Percentiles rank a stretch among this genome's conserved stretches.
Evolutionary conservation across 306 rosid species (phyloP).

Genomic region (Medicago truncatula): DNA sequence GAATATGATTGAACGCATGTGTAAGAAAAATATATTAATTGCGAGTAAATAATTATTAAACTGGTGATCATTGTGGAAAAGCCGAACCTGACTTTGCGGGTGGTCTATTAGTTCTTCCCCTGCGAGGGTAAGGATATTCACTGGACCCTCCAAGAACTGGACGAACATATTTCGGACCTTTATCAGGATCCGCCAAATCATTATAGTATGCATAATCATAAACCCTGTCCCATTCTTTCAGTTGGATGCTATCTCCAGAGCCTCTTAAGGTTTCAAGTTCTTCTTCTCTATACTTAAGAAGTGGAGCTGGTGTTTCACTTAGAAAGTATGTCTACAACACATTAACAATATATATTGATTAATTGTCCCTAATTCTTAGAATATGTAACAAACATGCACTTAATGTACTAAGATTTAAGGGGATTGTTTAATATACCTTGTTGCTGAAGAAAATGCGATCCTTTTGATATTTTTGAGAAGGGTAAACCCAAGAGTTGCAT

Average conservation of each 20-base stretch:
- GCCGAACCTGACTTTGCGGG: constrained; percentile 57
- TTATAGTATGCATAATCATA: constrained; percentile 83
- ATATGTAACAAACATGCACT: no score
- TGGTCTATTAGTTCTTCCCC: constrained; percentile 82
- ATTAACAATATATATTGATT: neutral
- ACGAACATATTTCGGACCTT: constrained; percentile 55
- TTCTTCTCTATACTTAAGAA: constrained; percentile 68
- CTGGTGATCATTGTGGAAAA: neutral
- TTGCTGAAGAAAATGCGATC: constrained; percentile 79
- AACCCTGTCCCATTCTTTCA: constrained; percentile 76
- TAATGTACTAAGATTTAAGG: no score
- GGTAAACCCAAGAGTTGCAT: constrained; percentile 94
- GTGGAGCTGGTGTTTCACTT: constrained; percentile 68
- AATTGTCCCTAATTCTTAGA: no score
- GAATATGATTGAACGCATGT: neutral
- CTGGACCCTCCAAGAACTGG: constrained; percentile 81
- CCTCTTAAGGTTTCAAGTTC: constrained; percentile 77
- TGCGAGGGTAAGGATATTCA: constrained; percentile 82
- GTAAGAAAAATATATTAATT: neutral
- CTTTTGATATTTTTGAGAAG: constrained; percentile 55
- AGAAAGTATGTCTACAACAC: constrained; percentile 68
- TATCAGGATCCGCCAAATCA: constrained; percentile 68
- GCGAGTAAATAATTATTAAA: neutral
- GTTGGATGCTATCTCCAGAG: constrained; percentile 57
- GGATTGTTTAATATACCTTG: constrained; percentile 41